These are phyloP conservation scores for Vigna nakashimae DNA, from an alignment of 306 rosid species.

Conservation along the genomic window DNA sequence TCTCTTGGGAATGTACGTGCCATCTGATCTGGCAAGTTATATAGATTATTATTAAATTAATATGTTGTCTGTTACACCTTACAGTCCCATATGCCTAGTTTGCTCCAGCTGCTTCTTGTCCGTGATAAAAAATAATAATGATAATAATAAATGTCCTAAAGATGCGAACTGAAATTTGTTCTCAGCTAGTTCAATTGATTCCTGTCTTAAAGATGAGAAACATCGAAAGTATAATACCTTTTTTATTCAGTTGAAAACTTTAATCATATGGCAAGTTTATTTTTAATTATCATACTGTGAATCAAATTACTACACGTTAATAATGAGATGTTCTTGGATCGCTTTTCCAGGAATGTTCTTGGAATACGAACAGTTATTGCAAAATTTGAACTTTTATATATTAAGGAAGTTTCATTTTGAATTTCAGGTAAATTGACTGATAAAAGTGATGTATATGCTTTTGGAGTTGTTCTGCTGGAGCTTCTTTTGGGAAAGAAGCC, in stretches of 20 bases:
- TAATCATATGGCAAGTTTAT: neutral
- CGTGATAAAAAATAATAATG: slow-evolving; percentile 33
- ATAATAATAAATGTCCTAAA: slow-evolving; percentile 30
- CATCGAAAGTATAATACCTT: slow-evolving; percentile 25
- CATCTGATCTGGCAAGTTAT: slow-evolving; percentile 34
- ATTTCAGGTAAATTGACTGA: slow-evolving; percentile 89
- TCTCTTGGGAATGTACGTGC: slow-evolving; percentile 47
- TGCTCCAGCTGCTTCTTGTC: slow-evolving; percentile 47
- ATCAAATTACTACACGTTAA: neutral
- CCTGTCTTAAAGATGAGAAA: slow-evolving; percentile 45
- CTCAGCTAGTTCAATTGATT: slow-evolving; percentile 36
- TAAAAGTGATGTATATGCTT: slow-evolving; percentile 97
- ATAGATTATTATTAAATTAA: slow-evolving; percentile 36
- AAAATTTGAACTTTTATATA: slow-evolving; percentile 11
- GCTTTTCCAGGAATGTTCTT: slow-evolving; percentile 14
- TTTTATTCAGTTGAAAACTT: slow-evolving; percentile 36
- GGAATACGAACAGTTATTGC: neutral
- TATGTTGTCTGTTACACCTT: slow-evolving; percentile 45
- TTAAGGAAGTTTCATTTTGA: neutral
- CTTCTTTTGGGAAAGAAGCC: slow-evolving; percentile 91
- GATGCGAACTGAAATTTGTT: slow-evolving; percentile 31
- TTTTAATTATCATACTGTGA: neutral
- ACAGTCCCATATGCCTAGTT: slow-evolving; percentile 33
- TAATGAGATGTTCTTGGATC: neutral
- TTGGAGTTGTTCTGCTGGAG: slow-evolving; percentile 95